Conservation (phyloP, 2,329 filamentous ascomycete species). For the Passalora sequoiae region DNA sequence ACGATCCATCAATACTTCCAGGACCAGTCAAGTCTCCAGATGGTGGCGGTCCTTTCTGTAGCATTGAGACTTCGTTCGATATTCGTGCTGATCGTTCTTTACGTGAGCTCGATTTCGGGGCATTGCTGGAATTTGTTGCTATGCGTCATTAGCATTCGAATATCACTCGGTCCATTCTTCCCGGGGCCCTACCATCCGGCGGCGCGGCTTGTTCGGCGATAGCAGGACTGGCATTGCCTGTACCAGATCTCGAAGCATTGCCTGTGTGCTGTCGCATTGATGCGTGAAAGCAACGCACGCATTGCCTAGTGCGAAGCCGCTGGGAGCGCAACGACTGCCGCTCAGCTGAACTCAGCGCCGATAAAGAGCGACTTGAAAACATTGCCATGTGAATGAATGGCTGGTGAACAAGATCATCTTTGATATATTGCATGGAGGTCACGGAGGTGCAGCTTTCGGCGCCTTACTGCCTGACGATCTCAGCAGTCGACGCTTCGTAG, state of each 20-base stretch:
- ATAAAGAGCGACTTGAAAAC: constrained; percentile 13
- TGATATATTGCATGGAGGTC: too few species aligned
- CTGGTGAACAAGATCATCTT: too few species aligned
- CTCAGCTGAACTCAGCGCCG: constrained; percentile 19
- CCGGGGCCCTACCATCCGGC: constrained; percentile 12
- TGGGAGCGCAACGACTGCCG: constrained; percentile 15
- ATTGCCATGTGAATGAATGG: constrained; percentile 6
- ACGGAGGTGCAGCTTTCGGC: too few species aligned
- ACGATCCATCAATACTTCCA: constrained; percentile 13
- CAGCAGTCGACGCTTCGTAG: too few species aligned
- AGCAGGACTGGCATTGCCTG: constrained; percentile 6
- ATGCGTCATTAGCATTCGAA: constrained; percentile 13
- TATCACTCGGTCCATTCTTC: constrained; percentile 22
- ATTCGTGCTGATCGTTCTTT: constrained; percentile 23
- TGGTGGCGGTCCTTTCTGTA: constrained; percentile 23
- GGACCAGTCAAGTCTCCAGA: constrained; percentile 12
- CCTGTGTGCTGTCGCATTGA: constrained; percentile 12
- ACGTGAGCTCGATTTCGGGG: too few species aligned
- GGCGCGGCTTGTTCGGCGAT: constrained; percentile 9
- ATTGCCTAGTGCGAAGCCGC: constrained; percentile 18
- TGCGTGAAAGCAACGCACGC: constrained; percentile 21
- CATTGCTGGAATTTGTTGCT: constrained; percentile 6
- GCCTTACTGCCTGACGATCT: background rate
- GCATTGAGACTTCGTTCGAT: constrained; percentile 24
- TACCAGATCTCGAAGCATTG: constrained; percentile 11